Percentiles rank a stretch among this genome's conserved stretches.
These are phyloP conservation scores for Nakaseomyces delphensis DNA, from an alignment of 1,139 yeast species.

Conservation along the genomic window DNA sequence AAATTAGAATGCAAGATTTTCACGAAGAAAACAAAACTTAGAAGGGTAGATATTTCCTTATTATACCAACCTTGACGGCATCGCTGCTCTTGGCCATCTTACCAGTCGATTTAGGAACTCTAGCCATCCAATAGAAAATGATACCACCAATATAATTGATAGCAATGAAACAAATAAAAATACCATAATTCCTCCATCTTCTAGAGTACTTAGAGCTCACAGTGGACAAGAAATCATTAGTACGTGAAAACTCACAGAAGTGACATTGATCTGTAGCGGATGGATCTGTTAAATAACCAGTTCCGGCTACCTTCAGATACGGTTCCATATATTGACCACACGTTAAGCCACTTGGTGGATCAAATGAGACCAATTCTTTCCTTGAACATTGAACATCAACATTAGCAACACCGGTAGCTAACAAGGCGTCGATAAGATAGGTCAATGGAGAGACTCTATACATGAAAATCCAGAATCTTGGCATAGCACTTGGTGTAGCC, in stretches of 20 bases:
- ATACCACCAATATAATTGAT: conserved; percentile 48
- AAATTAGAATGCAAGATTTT: no score
- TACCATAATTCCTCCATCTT: conserved; percentile 66
- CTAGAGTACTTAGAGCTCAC: conserved; percentile 39
- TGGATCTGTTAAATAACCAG: conserved; percentile 45
- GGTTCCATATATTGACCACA: conserved; percentile 46
- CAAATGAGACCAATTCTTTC: conserved; percentile 40
- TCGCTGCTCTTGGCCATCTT: not conserved
- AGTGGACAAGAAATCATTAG: conserved; percentile 43
- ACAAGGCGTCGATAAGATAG: conserved; percentile 44
- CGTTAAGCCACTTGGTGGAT: conserved; percentile 42
- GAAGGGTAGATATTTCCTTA: not conserved
- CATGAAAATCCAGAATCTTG: conserved; percentile 57
- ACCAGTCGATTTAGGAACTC: conserved; percentile 48
- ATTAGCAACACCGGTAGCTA: conserved; percentile 47
- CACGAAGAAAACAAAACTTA: not conserved
- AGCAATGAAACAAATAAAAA: conserved; percentile 35
- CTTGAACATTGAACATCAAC: conserved; percentile 41
- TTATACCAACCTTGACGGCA: not conserved
- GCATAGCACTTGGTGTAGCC: conserved; percentile 47
- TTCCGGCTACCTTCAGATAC: conserved; percentile 41
- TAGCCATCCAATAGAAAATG: conserved; percentile 60
- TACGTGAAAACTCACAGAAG: conserved; percentile 42
- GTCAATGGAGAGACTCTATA: conserved; percentile 61
- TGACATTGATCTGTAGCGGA: conserved; percentile 40